Base-by-base conservation (phyloP, 495 filamentous ascomycete genomes). In the Xylaria nigripes region DNA sequence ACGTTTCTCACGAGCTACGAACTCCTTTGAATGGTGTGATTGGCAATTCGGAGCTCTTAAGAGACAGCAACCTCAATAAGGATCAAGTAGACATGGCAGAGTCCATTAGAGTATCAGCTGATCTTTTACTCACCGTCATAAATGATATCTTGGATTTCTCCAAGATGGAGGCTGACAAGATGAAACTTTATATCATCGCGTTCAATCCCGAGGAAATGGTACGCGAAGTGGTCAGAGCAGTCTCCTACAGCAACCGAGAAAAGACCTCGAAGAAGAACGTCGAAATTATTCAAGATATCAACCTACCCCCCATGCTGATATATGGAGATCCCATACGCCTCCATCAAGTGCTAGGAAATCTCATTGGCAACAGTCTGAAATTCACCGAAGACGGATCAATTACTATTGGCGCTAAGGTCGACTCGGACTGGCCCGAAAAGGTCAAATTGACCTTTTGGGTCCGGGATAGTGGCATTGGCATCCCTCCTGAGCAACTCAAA, bases 71-170 rank as follows among this genome's bases (percentile, higher is more conserved):
- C 24, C 75, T 96, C 50, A 85, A 84, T 53, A 81, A 77, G 51
- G 90, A 96, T 65, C 90, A 96, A 67, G 80, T 87, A 46, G 86
- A 87, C 68, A 93, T 90, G 74, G 87, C 90, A n/a, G 89, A 95
- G 64, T 91, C 87, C 7, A 95, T 95, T 59, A 78, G 88, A 3
- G 84, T 95, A 19, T 96, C 90, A 55, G 90, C 90, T 4, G 89
- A 95, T 64, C 85, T 92, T 7, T 73, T 96, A 7, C 77, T 95
- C n/a, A 90, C 86, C 0, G 85, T 96, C 50, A 96, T 96, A 74
- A 95, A 96, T 63, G 90, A 96, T 60, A 91, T 96, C 21, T 74
- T 96, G 1, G 90, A 96, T 67, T 95, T 93, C 65, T 93, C 89
- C 27, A 90, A 93, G 64, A 82, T 96, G 64, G 90, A 96, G 67